Conservation (phyloP, 306 rosid genomes). For the Vicia sativa region DNA sequence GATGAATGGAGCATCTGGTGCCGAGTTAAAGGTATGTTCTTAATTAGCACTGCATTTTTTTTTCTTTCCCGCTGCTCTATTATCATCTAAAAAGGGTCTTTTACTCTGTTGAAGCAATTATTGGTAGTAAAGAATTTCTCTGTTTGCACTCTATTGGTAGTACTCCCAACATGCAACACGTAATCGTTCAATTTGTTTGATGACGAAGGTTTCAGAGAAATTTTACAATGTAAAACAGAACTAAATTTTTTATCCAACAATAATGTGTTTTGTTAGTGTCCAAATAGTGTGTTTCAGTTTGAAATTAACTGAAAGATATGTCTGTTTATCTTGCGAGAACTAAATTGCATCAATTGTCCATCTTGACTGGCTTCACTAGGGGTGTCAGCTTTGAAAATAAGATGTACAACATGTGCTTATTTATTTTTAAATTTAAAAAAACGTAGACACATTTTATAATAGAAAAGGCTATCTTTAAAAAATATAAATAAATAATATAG, state of each 20-base stretch:
- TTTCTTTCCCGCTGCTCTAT: constrained; percentile 6
- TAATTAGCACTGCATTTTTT: constrained; percentile 7
- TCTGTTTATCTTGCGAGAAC: too few relatives aligned
- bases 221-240: not conserved
- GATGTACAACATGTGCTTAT: too few relatives aligned
- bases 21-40: constrained; percentile 86
- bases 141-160: not conserved
- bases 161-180: not conserved
- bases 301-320: too few relatives aligned
- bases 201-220: not conserved
- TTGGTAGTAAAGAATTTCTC: not conserved
- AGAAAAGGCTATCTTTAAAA: too few relatives aligned
- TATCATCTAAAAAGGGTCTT: constrained; percentile 2
- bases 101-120: not conserved
- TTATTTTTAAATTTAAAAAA: too few relatives aligned
- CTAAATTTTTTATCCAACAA: not conserved
- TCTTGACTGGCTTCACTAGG: too few relatives aligned
- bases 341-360: too few relatives aligned
- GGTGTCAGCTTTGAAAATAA: too few relatives aligned
- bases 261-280: not conserved
- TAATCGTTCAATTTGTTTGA: constrained; percentile 9
- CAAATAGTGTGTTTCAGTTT: not conserved
- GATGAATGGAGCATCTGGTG: constrained; percentile 99
- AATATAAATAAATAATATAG: too few relatives aligned
- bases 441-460: too few relatives aligned